Conservation (phyloP, 495 filamentous ascomycete genomes). For the Xylaria longipes region DNA sequence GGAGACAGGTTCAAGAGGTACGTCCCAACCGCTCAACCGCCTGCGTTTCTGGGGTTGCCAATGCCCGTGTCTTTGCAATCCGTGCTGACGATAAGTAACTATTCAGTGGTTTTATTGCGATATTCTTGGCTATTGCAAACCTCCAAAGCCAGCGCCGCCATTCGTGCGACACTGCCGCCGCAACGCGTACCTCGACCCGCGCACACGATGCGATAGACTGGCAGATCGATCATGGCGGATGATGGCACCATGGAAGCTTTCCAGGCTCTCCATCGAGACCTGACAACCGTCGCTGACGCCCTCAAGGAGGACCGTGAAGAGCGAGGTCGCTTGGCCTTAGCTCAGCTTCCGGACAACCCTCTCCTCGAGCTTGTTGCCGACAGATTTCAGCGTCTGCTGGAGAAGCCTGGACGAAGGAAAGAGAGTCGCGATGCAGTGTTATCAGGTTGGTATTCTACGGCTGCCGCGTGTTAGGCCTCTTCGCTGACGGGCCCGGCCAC, state of each 20-base stretch:
- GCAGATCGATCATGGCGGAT: slow-evolving; percentile 64
- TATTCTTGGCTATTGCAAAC: slow-evolving; percentile 6
- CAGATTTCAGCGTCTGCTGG: slow-evolving; percentile 78
- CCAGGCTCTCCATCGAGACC: slow-evolving; percentile 78
- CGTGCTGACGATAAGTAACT: neutral
- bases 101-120: neutral
- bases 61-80: neutral
- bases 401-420: slow-evolving; percentile 74
- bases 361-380: slow-evolving; percentile 72
- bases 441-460: slow-evolving; percentile 54
- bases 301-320: slow-evolving; percentile 58
- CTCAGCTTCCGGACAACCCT: slow-evolving; percentile 42
- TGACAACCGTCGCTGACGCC: slow-evolving; percentile 68
- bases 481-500: slow-evolving; percentile 44
- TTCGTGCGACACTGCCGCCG: slow-evolving; percentile 21
- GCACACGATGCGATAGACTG: slow-evolving; percentile 37
- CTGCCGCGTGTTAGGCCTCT: neutral
- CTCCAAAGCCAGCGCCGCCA: slow-evolving; percentile 8
- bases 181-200: slow-evolving; percentile 25
- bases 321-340: slow-evolving; percentile 60
- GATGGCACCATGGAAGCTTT: slow-evolving; percentile 69
- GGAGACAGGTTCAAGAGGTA: neutral
- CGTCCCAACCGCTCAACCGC: slow-evolving; percentile 3
- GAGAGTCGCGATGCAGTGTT: slow-evolving; percentile 61
- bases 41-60: neutral